These are phyloP conservation scores for Neoconidiobolus thromboides DNA, from an alignment of 371 early-diverging fungal species.

Conservation along the genomic window DNA sequence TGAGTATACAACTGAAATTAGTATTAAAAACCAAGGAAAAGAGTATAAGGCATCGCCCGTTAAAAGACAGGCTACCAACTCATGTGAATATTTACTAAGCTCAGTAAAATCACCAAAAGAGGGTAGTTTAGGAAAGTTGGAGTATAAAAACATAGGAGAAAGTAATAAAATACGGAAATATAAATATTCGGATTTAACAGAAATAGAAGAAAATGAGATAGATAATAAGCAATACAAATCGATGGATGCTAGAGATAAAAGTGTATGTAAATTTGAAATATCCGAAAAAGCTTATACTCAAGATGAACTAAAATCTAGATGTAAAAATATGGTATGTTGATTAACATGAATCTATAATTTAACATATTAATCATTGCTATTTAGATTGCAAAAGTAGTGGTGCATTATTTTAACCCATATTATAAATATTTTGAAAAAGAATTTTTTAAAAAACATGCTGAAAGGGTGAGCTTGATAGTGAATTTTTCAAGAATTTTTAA, in stretches of 20 bases:
- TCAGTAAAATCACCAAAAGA: too few species aligned
- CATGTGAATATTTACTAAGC: too few species aligned
- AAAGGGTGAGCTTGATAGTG: not conserved
- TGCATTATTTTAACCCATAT: not conserved
- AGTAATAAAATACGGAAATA: too few species aligned
- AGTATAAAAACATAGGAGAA: too few species aligned
- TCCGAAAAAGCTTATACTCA: not conserved
- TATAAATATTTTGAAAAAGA: not conserved
- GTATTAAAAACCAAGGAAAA: too few species aligned
- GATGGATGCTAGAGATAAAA: not conserved
- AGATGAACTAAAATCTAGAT: not conserved
- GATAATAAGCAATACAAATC: not conserved
- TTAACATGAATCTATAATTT: too few species aligned
- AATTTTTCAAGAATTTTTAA: not conserved
- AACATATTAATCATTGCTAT: not conserved
- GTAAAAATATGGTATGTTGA: not conserved
- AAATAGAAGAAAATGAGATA: not conserved
- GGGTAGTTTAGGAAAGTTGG: too few species aligned
- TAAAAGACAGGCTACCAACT: too few species aligned
- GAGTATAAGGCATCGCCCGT: too few species aligned
- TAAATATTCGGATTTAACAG: not conserved
- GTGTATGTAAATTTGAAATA: not conserved
- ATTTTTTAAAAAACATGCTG: slow-evolving; percentile 2
- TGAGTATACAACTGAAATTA: too few species aligned
- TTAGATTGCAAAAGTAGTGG: not conserved